These are phyloP conservation scores for Phaeoacremonium minimum DNA, from an alignment of 2,329 filamentous ascomycete genomes.

Conservation along the genomic window DNA sequence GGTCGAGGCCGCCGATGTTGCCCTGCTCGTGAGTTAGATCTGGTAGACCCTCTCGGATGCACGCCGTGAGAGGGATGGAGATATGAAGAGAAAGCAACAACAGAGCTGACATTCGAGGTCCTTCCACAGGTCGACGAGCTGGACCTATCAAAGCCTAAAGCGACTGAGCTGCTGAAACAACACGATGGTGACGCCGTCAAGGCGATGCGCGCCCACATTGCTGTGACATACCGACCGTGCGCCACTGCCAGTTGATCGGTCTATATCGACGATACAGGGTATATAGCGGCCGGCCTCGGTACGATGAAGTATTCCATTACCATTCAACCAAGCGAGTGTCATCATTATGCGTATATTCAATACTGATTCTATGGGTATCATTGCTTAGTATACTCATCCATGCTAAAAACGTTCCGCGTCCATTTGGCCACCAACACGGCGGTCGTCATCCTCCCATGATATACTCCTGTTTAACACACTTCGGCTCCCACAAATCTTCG, in stretches of 20 bases:
- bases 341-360: no score
- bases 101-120: neutral
- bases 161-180: constrained; percentile 68
- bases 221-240: constrained; percentile 9
- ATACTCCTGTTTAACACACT: constrained; percentile 12
- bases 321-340: no score
- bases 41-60: no score
- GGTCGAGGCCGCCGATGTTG: constrained; percentile 68
- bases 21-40: constrained; percentile 53
- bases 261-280: no score
- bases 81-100: neutral
- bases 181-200: constrained; percentile 67
- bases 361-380: neutral
- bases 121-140: constrained; percentile 59
- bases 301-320: no score
- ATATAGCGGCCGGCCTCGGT: no score
- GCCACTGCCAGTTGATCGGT: no score
- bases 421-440: no score
- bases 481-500: constrained; percentile 22
- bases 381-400: neutral
- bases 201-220: constrained; percentile 58
- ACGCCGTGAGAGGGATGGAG: no score
- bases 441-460: constrained; percentile 8
- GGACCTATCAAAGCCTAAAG: constrained; percentile 66
- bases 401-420: no score